Conservation (phyloP, 225 moss, liverwort and hornwort species). For the Marchantia paleacea region DNA sequence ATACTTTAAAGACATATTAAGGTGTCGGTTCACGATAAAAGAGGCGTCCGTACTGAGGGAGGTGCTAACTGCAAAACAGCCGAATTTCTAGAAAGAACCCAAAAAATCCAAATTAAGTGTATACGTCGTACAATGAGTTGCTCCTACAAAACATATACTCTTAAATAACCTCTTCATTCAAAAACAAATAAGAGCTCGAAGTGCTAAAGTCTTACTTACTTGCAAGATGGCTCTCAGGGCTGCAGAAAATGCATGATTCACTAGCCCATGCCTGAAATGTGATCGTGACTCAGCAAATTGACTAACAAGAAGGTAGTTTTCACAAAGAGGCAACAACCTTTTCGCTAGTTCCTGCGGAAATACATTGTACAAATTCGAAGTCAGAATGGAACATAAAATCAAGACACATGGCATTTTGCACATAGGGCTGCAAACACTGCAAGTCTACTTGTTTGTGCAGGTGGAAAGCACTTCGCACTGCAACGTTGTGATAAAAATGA, state of each 20-base stretch:
- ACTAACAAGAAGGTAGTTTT: conserved; percentile 78
- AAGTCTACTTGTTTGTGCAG: background rate
- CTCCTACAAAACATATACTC: too few relatives aligned
- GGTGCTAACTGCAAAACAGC: too few relatives aligned
- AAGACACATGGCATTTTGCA: background rate
- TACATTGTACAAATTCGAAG: background rate
- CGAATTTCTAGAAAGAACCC: too few relatives aligned
- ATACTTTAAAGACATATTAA: too few relatives aligned
- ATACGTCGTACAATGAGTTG: too few relatives aligned
- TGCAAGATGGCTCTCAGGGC: conserved; percentile 89
- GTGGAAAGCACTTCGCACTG: too few relatives aligned
- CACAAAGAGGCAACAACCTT: conserved; percentile 76
- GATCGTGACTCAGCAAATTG: conserved; percentile 75
- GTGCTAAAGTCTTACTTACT: conserved; percentile 33
- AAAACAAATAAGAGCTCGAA: background rate
- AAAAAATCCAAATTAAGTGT: too few relatives aligned
- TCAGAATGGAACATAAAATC: background rate
- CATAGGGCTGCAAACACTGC: background rate
- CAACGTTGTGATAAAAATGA: background rate
- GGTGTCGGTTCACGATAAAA: too few relatives aligned
- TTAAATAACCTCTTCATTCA: too few relatives aligned
- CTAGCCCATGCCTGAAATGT: conserved; percentile 82
- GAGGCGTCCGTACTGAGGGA: too few relatives aligned
- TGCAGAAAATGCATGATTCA: conserved; percentile 92
- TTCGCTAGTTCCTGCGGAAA: conserved; percentile 71